Percentiles rank a stretch among this genome's conserved stretches.
These are phyloP conservation scores for Mycena chlorophos DNA, from an alignment of 768 basidiomycete species.

Conservation along the genomic window DNA sequence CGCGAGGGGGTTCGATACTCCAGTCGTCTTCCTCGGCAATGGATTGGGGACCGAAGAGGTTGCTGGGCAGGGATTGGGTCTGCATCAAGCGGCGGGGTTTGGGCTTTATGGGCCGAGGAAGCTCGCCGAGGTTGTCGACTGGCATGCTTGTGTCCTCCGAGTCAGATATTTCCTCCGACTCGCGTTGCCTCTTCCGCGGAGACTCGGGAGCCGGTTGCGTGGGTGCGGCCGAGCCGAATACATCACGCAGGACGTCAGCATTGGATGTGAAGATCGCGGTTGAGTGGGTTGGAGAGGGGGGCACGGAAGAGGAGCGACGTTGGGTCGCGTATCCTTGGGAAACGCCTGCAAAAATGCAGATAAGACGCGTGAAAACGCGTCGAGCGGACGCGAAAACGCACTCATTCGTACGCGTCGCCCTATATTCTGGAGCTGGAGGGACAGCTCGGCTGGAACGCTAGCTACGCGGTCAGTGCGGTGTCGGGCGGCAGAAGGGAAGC, in stretches of 20 bases:
- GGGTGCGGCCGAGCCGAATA: slow-evolving; percentile 34
- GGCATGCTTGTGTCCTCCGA: slow-evolving; percentile 36
- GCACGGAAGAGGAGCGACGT: slow-evolving; percentile 27
- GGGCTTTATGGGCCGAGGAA: slow-evolving; percentile 40
- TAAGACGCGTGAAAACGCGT: slow-evolving; percentile 32
- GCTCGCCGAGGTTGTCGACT: slow-evolving; percentile 28
- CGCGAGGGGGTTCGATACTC: slow-evolving; percentile 31
- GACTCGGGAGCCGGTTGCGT: slow-evolving; percentile 19
- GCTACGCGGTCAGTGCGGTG: too few relatives aligned
- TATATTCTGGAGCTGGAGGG: slow-evolving; percentile 54
- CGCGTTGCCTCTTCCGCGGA: slow-evolving; percentile 39
- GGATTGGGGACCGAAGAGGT: slow-evolving; percentile 13
- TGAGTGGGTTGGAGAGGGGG: slow-evolving; percentile 41
- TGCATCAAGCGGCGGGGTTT: slow-evolving; percentile 34
- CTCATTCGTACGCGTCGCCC: slow-evolving; percentile 63
- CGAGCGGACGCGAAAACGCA: slow-evolving; percentile 32
- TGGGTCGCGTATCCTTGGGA: slow-evolving; percentile 55
- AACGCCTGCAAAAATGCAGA: slow-evolving; percentile 47
- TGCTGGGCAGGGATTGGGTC: slow-evolving; percentile 40
- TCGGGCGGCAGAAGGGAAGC: too few relatives aligned
- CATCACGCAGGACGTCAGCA: slow-evolving; percentile 55
- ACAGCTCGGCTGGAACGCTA: slow-evolving; percentile 52
- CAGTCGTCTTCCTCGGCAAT: slow-evolving; percentile 41
- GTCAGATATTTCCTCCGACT: slow-evolving; percentile 26
- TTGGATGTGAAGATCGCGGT: slow-evolving; percentile 53